Percentiles rank a stretch among this genome's conserved stretches.
Evolutionary conservation across 305 asterid species (phyloP).

Genomic region (Andrographis paniculata): DNA sequence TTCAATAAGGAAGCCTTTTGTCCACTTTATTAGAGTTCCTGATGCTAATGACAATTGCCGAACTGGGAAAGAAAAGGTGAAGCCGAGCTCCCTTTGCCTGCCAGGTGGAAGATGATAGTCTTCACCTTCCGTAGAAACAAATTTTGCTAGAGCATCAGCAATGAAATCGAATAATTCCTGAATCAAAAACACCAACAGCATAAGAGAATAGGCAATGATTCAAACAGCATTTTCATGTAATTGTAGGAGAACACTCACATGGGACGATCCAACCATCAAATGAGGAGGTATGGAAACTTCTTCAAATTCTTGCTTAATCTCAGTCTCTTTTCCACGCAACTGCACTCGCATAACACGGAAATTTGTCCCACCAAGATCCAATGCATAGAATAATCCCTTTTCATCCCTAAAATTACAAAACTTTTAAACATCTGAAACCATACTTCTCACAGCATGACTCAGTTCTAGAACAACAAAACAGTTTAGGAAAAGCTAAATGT

Average conservation of each 20-base stretch:
- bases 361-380: conserved; percentile 95
- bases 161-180: conserved; percentile 85
- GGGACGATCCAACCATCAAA: conserved; percentile 73
- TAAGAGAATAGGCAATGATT: conserved; percentile 9
- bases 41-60: conserved; percentile 72
- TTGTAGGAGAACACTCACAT: conserved; percentile 40
- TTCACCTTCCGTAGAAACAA: conserved; percentile 70
- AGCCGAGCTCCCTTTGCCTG: conserved; percentile 80
- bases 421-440: too few relatives aligned
- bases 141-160: conserved; percentile 53
- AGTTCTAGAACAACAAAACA: conserved; percentile 13
- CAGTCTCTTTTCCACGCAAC: conserved; percentile 52
- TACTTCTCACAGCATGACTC: too few relatives aligned
- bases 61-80: conserved; percentile 90
- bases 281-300: conserved; percentile 81
- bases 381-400: conserved; percentile 68
- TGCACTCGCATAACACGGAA: conserved; percentile 79
- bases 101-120: conserved; percentile 47
- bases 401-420: conserved; percentile 75
- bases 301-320: conserved; percentile 44
- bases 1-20: conserved; percentile 79
- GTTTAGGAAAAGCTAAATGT: neutral
- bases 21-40: conserved; percentile 80
- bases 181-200: conserved; percentile 16
- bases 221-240: neutral